Evolutionary conservation across 2,329 filamentous ascomycete genomes (phyloP).

Genomic region (Diplodia sapinea): DNA sequence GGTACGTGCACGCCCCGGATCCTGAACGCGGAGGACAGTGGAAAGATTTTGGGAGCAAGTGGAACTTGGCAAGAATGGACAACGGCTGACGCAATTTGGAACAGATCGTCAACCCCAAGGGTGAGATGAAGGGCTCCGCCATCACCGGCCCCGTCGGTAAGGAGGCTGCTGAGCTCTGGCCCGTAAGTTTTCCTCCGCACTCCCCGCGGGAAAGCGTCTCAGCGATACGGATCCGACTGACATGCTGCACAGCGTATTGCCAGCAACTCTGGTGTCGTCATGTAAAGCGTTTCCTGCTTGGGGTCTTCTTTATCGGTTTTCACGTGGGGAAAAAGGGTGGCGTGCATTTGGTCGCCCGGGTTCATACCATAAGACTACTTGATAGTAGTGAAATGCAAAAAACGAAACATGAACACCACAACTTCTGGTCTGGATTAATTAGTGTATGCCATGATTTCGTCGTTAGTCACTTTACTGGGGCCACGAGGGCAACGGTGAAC

Average conservation of each 20-base stretch:
- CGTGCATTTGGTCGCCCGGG: constrained; percentile 32
- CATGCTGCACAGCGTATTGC: constrained; percentile 79
- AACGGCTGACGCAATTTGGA: constrained; percentile 33
- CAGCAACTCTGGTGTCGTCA: constrained; percentile 99
- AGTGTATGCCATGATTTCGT: neutral
- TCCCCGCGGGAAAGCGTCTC: neutral
- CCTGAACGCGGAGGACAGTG: neutral
- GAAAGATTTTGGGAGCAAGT: neutral
- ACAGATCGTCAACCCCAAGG: constrained; percentile 99
- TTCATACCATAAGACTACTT: constrained; percentile 31
- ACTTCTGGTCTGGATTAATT: neutral
- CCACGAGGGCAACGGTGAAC: neutral
- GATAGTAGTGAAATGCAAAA: constrained; percentile 30
- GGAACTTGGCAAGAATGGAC: constrained; percentile 15
- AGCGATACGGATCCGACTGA: constrained; percentile 40
- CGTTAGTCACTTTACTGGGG: neutral
- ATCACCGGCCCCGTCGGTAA: constrained; percentile 99
- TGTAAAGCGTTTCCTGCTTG: constrained; percentile 67
- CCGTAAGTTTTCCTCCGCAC: constrained; percentile 65
- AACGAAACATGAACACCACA: constrained; percentile 32
- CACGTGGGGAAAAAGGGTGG: constrained; percentile 31
- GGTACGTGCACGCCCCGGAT: constrained; percentile 62
- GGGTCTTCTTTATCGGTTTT: constrained; percentile 31
- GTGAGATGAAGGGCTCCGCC: constrained; percentile 99
- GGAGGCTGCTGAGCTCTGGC: constrained; percentile 99